phyloP scores from a whole-genome alignment of 495 filamentous ascomycete genomes.

The Penicillium crystallinum region DNA sequence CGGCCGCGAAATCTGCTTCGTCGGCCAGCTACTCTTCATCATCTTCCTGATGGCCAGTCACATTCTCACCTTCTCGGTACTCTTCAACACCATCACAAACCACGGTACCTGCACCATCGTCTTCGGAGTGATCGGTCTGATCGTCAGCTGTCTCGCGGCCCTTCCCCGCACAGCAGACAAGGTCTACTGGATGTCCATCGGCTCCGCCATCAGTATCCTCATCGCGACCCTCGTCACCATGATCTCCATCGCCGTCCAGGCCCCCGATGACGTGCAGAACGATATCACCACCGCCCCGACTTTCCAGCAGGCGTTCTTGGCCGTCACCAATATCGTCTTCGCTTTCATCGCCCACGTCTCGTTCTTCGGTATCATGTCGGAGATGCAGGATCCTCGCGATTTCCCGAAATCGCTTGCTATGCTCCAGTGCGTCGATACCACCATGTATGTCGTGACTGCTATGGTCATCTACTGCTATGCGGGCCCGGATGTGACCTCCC shows the following conservation, averaged over 20 bases:
- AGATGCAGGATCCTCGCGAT: conserved; percentile 62
- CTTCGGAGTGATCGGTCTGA: conserved; percentile 55
- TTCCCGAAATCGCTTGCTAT: conserved; percentile 58
- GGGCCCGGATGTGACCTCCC: conserved; percentile 59
- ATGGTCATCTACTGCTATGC: conserved; percentile 67
- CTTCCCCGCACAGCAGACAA: conserved; percentile 55
- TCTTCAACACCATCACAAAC: conserved; percentile 55
- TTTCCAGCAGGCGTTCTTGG: conserved; percentile 44
- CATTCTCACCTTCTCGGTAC: conserved; percentile 61
- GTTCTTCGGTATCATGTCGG: conserved; percentile 70
- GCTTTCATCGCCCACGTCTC: conserved; percentile 62
- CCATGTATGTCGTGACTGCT: conserved; percentile 61
- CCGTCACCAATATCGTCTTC: conserved; percentile 70
- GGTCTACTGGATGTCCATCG: conserved; percentile 30
- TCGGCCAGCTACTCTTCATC: conserved; percentile 55
- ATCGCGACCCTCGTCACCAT: conserved; percentile 63
- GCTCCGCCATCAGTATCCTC: conserved; percentile 55
- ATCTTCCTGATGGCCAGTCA: conserved; percentile 69
- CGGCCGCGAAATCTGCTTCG: conserved; percentile 54
- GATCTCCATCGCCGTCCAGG: conserved; percentile 51
- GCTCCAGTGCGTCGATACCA: conserved; percentile 56
- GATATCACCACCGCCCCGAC: conserved; percentile 17
- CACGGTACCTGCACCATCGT: conserved; percentile 58
- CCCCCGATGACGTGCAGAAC: conserved; percentile 17
- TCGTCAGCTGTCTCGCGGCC: conserved; percentile 52